A percentile compares a stretch with the other conserved stretches of the same genome.
phyloP scores from a whole-genome alignment of 2,329 filamentous ascomycete species.

The Hypomyces rosellus region DNA sequence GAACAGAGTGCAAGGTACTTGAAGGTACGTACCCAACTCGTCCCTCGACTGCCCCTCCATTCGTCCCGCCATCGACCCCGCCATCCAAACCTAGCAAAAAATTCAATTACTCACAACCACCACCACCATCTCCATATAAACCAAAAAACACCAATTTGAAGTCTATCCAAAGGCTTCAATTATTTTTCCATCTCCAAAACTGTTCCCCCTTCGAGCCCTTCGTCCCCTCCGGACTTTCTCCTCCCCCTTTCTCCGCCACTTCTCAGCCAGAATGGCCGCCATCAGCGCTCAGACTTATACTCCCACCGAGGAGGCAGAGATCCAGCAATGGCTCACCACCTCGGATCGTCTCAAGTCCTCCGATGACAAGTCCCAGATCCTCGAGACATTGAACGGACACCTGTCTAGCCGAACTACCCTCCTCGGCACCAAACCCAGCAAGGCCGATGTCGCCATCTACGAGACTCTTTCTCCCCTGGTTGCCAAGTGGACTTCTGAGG shows the following conservation, averaged over 20 bases:
- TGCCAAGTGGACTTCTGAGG: conserved; percentile 72
- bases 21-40: conserved; percentile 2
- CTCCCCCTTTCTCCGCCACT: conserved; percentile 25
- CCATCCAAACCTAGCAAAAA: conserved; percentile 1
- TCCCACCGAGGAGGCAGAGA: conserved; percentile 74
- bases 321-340: conserved; percentile 82
- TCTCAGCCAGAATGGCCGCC: conserved; percentile 56
- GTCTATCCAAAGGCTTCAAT: conserved; percentile 5
- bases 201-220: conserved; percentile 38
- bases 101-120: not conserved
- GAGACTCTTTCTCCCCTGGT: conserved; percentile 70
- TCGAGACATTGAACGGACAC: conserved; percentile 78
- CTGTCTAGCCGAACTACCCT: conserved; percentile 83
- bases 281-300: conserved; percentile 66
- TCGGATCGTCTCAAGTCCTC: conserved; percentile 57
- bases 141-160: not conserved
- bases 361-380: conserved; percentile 58
- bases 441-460: conserved; percentile 81
- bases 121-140: not conserved
- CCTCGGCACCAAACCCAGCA: conserved; percentile 81
- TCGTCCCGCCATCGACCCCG: conserved; percentile 7
- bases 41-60: conserved; percentile 10
- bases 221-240: conserved; percentile 33
- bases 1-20: not conserved
- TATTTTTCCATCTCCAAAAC: conserved; percentile 16